A percentile compares a stretch with the other conserved stretches of the same genome.
These are phyloP conservation scores for Chimonanthus salicifolius DNA, from an alignment of 164 flowering plant genomes.

Conservation along the genomic window DNA sequence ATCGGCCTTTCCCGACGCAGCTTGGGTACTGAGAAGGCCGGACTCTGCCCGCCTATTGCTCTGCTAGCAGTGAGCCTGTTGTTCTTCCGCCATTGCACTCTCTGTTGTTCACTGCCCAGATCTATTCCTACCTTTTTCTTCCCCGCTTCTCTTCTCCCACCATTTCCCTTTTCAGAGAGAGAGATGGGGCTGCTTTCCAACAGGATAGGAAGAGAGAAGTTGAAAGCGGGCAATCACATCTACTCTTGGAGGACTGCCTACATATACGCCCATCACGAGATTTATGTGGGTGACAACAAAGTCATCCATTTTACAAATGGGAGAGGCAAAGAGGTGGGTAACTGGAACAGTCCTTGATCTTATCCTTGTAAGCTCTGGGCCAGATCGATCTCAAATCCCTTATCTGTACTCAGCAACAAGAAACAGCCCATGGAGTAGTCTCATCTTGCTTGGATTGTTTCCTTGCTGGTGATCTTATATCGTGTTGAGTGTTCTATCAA, in stretches of 20 bases:
- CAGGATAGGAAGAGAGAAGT: constrained; percentile 39
- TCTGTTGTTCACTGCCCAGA: no score
- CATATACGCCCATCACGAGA: constrained; percentile 82
- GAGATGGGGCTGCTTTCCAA: constrained; percentile 12
- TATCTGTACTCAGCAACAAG: constrained; percentile 39
- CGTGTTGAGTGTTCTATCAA: constrained; percentile 36
- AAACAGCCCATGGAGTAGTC: constrained; percentile 31
- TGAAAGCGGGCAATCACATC: constrained; percentile 88
- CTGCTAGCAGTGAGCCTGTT: no score
- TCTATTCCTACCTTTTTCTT: no score
- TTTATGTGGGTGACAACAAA: constrained; percentile 69
- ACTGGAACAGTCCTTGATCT: constrained; percentile 76
- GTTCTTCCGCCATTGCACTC: no score
- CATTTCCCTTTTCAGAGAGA: background rate
- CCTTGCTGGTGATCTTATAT: constrained; percentile 29
- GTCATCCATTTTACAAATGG: constrained; percentile 85
- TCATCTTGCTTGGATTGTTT: constrained; percentile 39
- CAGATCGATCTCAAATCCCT: constrained; percentile 18
- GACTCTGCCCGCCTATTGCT: no score
- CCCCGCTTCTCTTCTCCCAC: background rate
- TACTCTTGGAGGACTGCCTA: constrained; percentile 84
- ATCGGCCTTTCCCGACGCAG: no score
- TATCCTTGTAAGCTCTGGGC: constrained; percentile 41
- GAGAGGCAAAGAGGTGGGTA: constrained; percentile 73
- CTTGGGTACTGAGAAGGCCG: no score